These are phyloP conservation scores for Nicotiana otophora DNA, from an alignment of 257 asterid genomes.

Conservation along the genomic window DNA sequence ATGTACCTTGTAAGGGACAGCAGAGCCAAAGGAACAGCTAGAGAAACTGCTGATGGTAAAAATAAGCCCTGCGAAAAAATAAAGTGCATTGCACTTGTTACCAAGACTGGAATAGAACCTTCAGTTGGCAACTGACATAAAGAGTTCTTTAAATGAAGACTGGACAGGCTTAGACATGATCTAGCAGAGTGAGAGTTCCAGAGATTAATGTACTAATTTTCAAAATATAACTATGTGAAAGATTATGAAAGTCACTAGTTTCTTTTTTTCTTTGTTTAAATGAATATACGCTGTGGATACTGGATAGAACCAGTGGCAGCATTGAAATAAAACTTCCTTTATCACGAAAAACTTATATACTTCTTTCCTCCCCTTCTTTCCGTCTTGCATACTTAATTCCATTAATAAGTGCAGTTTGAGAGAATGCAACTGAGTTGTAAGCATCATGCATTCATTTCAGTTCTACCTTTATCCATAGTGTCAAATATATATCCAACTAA, in stretches of 20 bases:
- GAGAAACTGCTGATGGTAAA: constrained; percentile 70
- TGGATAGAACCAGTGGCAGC: background rate
- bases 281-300: background rate
- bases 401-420: background rate
- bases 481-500: background rate
- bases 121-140: constrained; percentile 2
- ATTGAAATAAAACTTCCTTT: background rate
- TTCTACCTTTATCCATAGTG: background rate
- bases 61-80: constrained; percentile 52
- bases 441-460: background rate
- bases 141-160: background rate
- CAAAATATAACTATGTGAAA: background rate
- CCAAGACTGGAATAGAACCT: background rate
- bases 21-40: constrained; percentile 90
- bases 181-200: background rate
- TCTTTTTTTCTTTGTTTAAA: background rate
- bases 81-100: constrained; percentile 12
- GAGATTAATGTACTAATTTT: background rate
- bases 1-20: constrained; percentile 88
- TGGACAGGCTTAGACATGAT: background rate
- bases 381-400: background rate
- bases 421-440: background rate
- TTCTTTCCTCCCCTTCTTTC: background rate
- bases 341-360: background rate
- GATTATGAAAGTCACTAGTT: background rate